phyloP scores from a whole-genome alignment of 495 filamentous ascomycete genomes.

The Trichoderma asperelloides region DNA sequence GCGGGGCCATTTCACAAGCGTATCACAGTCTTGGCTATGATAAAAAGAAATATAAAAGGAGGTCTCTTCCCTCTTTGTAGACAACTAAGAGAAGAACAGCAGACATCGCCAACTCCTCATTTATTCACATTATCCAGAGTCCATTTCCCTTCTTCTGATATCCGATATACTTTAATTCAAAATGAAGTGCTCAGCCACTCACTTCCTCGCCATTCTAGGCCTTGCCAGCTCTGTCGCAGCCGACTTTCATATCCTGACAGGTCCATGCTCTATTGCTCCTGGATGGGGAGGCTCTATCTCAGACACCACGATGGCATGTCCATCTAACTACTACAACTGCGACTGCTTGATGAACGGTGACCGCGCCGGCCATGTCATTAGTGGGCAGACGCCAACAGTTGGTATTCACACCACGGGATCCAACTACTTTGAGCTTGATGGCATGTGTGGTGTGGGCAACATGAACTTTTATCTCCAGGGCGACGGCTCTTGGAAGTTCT shows the following conservation, averaged over 20 bases:
- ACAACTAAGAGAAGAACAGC: neutral
- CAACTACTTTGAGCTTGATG: neutral
- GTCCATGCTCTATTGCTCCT: neutral
- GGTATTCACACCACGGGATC: neutral
- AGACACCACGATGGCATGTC: neutral
- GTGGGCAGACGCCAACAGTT: neutral
- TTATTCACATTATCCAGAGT: no score
- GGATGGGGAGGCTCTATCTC: neutral
- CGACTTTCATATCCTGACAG: neutral
- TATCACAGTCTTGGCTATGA: neutral
- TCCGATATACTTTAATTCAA: neutral
- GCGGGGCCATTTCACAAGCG: neutral
- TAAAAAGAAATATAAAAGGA: neutral
- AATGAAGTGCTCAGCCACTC: neutral
- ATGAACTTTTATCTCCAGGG: conserved; percentile 1
- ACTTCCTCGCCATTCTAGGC: neutral
- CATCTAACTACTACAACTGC: neutral
- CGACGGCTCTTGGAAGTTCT: neutral
- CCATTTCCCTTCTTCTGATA: neutral
- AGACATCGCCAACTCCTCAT: neutral
- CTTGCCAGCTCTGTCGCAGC: neutral
- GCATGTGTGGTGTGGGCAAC: neutral
- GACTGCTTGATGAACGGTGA: neutral
- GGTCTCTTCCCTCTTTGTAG: neutral
- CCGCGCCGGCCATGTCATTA: neutral